Percentiles rank a stretch among this genome's conserved stretches.
These are phyloP conservation scores for Thermomucor indicae-seudaticae DNA, from an alignment of 371 early-diverging fungal species.

Conservation along the genomic window DNA sequence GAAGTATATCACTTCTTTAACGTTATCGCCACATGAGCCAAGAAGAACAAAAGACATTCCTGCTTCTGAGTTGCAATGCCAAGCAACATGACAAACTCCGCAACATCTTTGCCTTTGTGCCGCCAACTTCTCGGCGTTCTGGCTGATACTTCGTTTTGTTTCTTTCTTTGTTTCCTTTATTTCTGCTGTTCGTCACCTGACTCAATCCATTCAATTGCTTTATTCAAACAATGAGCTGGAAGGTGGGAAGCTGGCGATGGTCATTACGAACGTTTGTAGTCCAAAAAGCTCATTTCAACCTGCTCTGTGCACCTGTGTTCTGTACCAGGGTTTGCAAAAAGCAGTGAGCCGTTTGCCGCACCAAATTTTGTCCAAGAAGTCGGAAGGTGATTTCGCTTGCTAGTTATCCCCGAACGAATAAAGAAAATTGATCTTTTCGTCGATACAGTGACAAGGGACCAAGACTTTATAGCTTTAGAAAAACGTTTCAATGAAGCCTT, in stretches of 20 bases:
- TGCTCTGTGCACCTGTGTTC: too few species aligned
- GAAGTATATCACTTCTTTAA: constrained; percentile 74
- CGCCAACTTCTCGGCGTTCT: neutral
- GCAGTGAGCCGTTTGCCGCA: constrained; percentile 26
- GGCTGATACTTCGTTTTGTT: neutral
- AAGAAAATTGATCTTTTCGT: neutral
- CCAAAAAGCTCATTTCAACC: too few species aligned
- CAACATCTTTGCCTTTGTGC: neutral
- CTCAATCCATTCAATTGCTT: too few species aligned
- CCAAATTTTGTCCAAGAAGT: constrained; percentile 41
- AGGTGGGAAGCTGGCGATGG: constrained; percentile 3
- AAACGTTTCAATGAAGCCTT: constrained; percentile 57
- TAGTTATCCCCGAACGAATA: too few species aligned
- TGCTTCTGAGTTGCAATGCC: neutral
- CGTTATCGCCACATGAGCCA: constrained; percentile 41
- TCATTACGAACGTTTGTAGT: too few species aligned
- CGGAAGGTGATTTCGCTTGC: constrained; percentile 25
- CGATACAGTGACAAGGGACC: constrained; percentile 59
- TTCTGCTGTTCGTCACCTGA: constrained; percentile 1
- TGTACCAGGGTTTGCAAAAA: constrained; percentile 19
- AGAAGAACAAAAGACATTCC: neutral
- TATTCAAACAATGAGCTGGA: constrained; percentile 34
- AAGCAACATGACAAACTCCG: neutral
- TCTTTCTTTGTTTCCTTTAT: constrained; percentile 5
- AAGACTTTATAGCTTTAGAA: constrained; percentile 62